Conservation (phyloP, 495 filamentous ascomycete species). For the Apiosordaria backusii region DNA sequence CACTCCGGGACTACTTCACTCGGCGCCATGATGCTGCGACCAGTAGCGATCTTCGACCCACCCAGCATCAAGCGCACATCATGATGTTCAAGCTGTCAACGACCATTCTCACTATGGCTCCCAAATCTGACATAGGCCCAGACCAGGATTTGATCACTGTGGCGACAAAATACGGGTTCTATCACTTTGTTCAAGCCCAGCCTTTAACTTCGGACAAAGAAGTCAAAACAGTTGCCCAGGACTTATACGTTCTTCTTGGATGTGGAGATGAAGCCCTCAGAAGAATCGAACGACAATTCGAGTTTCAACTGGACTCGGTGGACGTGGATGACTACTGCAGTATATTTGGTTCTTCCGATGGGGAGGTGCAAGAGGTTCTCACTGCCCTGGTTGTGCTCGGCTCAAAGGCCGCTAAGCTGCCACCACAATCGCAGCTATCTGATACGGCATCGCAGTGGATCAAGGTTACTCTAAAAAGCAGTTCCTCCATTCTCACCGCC, state of each 20-base stretch:
- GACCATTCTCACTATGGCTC: neutral
- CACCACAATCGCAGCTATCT: neutral
- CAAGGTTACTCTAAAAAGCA: neutral
- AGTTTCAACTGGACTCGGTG: neutral
- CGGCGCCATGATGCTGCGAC: neutral
- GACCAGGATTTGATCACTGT: neutral
- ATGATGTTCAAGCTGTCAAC: slow-evolving; percentile 8
- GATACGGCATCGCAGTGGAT: neutral
- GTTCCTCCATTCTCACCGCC: neutral
- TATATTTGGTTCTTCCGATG: neutral
- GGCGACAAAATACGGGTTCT: neutral
- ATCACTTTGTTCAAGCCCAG: neutral
- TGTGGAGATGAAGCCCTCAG: neutral
- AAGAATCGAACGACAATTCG: slow-evolving; percentile 2
- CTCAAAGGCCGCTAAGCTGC: neutral
- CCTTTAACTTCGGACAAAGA: neutral
- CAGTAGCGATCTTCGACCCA: neutral
- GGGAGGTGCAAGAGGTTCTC: neutral
- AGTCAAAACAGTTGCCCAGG: neutral
- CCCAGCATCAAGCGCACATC: neutral
- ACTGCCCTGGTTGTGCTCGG: neutral
- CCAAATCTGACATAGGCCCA: neutral
- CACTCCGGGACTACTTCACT: slow-evolving; percentile 5
- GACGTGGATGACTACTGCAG: slow-evolving; percentile 5
- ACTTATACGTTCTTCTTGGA: slow-evolving; percentile 1